Conservation (phyloP, 805 yeast species). For the Spathaspora passalidarum region DNA sequence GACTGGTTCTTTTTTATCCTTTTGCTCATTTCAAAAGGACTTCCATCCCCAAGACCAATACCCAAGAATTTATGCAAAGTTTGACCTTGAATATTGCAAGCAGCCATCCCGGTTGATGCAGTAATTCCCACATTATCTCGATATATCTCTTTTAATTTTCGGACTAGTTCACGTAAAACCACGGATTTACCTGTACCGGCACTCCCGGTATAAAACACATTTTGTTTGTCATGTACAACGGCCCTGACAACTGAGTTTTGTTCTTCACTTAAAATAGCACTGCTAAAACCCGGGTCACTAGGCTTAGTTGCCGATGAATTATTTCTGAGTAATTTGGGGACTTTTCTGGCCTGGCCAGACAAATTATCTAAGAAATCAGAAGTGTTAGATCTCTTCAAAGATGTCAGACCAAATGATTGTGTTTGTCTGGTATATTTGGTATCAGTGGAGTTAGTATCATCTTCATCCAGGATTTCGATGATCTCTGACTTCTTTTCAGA, state of each 20-base stretch:
- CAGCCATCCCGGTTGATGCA: slow-evolving; percentile 96
- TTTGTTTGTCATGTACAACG: slow-evolving; percentile 49
- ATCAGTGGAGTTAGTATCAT: neutral
- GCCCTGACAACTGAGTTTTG: slow-evolving; percentile 48
- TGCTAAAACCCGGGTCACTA: neutral
- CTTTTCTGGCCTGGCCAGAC: slow-evolving; percentile 20
- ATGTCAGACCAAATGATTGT: slow-evolving; percentile 1
- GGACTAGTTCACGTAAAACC: slow-evolving; percentile 61
- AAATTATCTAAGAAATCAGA: slow-evolving; percentile 17
- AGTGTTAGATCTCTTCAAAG: slow-evolving; percentile 18
- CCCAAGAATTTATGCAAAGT: slow-evolving; percentile 87
- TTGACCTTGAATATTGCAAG: slow-evolving; percentile 87
- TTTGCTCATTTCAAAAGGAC: slow-evolving; percentile 42
- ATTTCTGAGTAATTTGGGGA: slow-evolving; percentile 12
- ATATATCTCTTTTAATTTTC: slow-evolving; percentile 43
- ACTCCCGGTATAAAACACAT: slow-evolving; percentile 75
- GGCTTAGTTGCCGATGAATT: slow-evolving; percentile 1
- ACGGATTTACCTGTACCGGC: slow-evolving; percentile 90
- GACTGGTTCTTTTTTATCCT: slow-evolving; percentile 47
- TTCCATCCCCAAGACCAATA: slow-evolving; percentile 70
- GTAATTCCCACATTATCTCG: slow-evolving; percentile 69
- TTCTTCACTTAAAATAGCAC: slow-evolving; percentile 28
- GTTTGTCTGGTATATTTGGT: neutral
- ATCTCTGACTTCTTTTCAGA: neutral
- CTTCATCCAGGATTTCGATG: neutral